Evolutionary conservation across 257 asterid genomes (phyloP).

Genomic region (Solanum lycopersicoides): DNA sequence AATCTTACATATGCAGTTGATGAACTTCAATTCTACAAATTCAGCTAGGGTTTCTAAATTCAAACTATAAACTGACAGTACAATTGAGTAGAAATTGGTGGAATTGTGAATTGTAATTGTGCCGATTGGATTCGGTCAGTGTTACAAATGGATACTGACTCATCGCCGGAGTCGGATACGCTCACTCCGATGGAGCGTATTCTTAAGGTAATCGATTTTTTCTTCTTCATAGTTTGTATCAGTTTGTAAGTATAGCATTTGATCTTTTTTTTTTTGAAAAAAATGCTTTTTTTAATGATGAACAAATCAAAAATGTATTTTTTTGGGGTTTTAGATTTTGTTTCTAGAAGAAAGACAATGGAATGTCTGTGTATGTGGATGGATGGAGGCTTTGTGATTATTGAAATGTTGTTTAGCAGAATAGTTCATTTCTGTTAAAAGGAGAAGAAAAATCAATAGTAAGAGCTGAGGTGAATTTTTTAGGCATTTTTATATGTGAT

Average conservation of each 20-base stretch:
- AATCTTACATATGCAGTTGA: neutral
- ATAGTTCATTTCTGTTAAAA: neutral
- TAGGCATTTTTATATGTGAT: neutral
- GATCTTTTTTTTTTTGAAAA: neutral
- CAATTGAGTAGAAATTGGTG: neutral
- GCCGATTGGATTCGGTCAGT: conserved; percentile 47
- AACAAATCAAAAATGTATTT: neutral
- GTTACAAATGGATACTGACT: conserved; percentile 61
- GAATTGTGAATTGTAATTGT: conserved; percentile 13
- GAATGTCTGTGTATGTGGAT: neutral
- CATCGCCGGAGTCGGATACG: conserved; percentile 19
- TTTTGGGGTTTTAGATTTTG: neutral
- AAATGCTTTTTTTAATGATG: neutral
- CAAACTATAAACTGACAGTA: neutral
- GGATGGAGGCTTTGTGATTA: neutral
- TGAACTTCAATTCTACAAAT: neutral
- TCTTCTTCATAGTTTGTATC: neutral
- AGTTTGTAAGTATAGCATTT: neutral
- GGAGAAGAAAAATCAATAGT: neutral
- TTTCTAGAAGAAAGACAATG: neutral
- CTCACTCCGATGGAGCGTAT: conserved; percentile 9
- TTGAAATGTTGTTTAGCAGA: neutral
- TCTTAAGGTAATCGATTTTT: conserved; percentile 30
- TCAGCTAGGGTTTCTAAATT: neutral
- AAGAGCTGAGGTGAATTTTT: neutral